Evolutionary conservation across 1,284 basidiomycete genomes (phyloP).

Genomic region (Polyporus tsugae): DNA sequence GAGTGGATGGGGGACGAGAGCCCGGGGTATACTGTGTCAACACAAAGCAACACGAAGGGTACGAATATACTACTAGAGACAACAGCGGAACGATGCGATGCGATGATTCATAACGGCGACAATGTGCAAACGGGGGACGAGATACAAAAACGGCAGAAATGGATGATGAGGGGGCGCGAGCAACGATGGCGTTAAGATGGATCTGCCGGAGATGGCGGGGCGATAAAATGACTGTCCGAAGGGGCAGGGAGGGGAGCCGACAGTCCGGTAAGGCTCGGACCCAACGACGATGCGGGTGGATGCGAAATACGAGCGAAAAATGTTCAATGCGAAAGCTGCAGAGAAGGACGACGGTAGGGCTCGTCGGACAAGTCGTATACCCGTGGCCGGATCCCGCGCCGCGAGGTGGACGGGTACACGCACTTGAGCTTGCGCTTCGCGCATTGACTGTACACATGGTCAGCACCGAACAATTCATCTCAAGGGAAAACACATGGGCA

Average conservation of each 20-base stretch:
- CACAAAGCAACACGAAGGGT: slow-evolving; percentile 1
- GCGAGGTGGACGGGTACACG: slow-evolving; percentile 45
- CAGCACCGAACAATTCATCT: slow-evolving; percentile 9
- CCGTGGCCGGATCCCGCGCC: slow-evolving; percentile 44
- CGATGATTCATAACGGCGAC: slow-evolving; percentile 6
- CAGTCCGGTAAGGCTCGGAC: slow-evolving; percentile 34
- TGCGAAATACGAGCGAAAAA: slow-evolving; percentile 1
- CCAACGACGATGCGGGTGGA: slow-evolving; percentile 24
- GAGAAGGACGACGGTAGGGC: slow-evolving; percentile 25
- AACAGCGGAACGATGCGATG: background rate
- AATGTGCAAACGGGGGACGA: background rate
- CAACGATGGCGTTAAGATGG: slow-evolving; percentile 12
- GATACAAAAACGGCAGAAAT: background rate
- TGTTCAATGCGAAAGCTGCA: slow-evolving; percentile 24
- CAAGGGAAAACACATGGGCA: slow-evolving; percentile 18
- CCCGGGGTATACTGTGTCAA: background rate
- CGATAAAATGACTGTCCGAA: slow-evolving; percentile 21
- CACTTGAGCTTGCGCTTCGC: slow-evolving; percentile 46
- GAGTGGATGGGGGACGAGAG: background rate
- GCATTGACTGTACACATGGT: slow-evolving; percentile 38
- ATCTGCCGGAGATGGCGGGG: slow-evolving; percentile 24
- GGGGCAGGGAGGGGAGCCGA: slow-evolving; percentile 31
- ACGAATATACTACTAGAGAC: background rate
- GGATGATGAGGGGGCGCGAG: slow-evolving; percentile 4
- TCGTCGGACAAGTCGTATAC: slow-evolving; percentile 35